Evolutionary conservation across 2,329 filamentous ascomycete genomes (phyloP).

Genomic region (Diplodia seriata): DNA sequence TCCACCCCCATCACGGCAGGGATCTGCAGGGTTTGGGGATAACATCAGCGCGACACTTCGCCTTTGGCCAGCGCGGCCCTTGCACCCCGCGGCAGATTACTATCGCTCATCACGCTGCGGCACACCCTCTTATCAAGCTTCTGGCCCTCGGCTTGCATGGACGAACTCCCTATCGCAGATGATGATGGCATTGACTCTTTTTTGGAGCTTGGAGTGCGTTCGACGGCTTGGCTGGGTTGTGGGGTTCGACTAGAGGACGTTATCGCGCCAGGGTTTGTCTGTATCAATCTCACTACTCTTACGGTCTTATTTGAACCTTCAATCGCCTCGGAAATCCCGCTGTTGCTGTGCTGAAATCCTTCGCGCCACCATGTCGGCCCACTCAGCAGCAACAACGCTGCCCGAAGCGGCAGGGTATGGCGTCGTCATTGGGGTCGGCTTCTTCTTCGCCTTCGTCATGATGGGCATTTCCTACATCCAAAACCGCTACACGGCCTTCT

Average conservation of each 20-base stretch:
- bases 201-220: not conserved
- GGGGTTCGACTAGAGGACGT: not conserved
- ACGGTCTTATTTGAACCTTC: not conserved
- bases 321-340: not conserved
- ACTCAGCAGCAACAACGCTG: slow-evolving; percentile 7
- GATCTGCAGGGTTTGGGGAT: slow-evolving; percentile 16
- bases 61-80: slow-evolving; percentile 9
- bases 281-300: not conserved
- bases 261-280: not conserved
- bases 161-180: not conserved
- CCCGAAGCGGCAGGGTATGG: slow-evolving; percentile 40
- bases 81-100: slow-evolving; percentile 17
- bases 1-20: not conserved
- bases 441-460: slow-evolving; percentile 46
- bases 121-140: slow-evolving; percentile 11
- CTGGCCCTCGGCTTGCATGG: slow-evolving; percentile 8
- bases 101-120: not conserved
- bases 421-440: slow-evolving; percentile 44
- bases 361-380: slow-evolving; percentile 14
- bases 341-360: not conserved
- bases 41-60: slow-evolving; percentile 1
- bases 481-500: slow-evolving; percentile 38
- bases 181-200: not conserved
- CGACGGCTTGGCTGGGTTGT: not conserved
- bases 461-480: slow-evolving; percentile 50